phyloP scores from a whole-genome alignment of 495 filamentous ascomycete species.

The Collariella sp. region DNA sequence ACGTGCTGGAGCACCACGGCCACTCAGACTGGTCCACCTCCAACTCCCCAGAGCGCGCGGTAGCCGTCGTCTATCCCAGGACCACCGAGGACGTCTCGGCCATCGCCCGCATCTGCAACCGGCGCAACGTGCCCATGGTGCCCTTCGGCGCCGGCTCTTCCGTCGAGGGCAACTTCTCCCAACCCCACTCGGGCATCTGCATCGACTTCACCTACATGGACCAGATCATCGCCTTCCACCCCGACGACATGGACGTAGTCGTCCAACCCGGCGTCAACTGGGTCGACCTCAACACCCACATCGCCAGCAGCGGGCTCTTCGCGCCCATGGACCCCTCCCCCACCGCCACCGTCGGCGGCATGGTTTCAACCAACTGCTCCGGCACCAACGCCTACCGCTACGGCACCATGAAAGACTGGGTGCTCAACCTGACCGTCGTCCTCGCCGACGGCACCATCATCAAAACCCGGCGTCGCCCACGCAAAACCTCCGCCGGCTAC shows the following conservation, averaged over 20 bases:
- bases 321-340: constrained; percentile 73
- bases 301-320: constrained; percentile 67
- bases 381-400: constrained; percentile 74
- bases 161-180: constrained; percentile 79
- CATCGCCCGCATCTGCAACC: constrained; percentile 69
- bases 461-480: constrained; percentile 62
- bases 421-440: constrained; percentile 68
- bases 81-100: constrained; percentile 67
- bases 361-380: constrained; percentile 71
- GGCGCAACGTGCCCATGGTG: constrained; percentile 72
- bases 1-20: constrained; percentile 67
- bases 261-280: constrained; percentile 81
- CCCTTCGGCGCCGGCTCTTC: constrained; percentile 79
- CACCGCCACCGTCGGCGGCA: constrained; percentile 54
- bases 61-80: constrained; percentile 64
- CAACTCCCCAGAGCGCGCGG: constrained; percentile 62
- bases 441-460: constrained; percentile 67
- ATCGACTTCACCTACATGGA: constrained; percentile 84
- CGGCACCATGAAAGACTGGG: constrained; percentile 81
- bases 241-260: constrained; percentile 81
- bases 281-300: constrained; percentile 71
- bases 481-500: constrained; percentile 69
- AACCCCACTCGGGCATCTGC: constrained; percentile 70
- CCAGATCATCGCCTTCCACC: constrained; percentile 62
- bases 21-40: constrained; percentile 82